A percentile compares a stretch with the other conserved stretches of the same genome.
Evolutionary conservation across 1,284 basidiomycete genomes (phyloP).

Genomic region (Irpex sp.): DNA sequence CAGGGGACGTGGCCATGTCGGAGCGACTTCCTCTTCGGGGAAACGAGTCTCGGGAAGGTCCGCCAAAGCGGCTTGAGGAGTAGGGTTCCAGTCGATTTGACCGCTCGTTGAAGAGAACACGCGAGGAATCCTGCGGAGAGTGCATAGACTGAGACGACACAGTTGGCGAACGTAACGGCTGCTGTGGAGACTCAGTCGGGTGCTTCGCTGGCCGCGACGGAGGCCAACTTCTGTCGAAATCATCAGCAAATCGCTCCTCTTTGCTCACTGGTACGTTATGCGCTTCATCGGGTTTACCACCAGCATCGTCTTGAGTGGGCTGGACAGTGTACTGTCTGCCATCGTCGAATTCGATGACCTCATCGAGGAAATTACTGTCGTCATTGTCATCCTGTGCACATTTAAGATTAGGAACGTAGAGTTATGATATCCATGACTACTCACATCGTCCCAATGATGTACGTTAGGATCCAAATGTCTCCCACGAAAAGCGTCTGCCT

Average conservation of each 20-base stretch:
- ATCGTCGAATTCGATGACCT: slow-evolving; percentile 90
- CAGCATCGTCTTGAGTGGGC: slow-evolving; percentile 33
- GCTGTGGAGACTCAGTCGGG: slow-evolving; percentile 35
- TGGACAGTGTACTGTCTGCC: slow-evolving; percentile 79
- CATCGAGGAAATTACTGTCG: slow-evolving; percentile 83
- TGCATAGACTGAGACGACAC: slow-evolving; percentile 37
- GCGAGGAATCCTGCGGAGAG: slow-evolving; percentile 46
- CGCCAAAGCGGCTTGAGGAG: slow-evolving; percentile 33
- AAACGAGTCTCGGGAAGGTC: slow-evolving; percentile 28
- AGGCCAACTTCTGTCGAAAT: slow-evolving; percentile 92
- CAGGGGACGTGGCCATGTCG: slow-evolving; percentile 36
- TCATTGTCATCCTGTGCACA: slow-evolving; percentile 77
- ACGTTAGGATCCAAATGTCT: slow-evolving; percentile 88
- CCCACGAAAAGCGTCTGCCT: slow-evolving; percentile 85
- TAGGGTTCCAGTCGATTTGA: slow-evolving; percentile 82
- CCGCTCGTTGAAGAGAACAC: slow-evolving; percentile 86
- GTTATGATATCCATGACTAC: slow-evolving; percentile 23
- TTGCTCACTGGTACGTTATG: slow-evolving; percentile 47
- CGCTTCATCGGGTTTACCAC: slow-evolving; percentile 4
- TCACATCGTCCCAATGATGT: slow-evolving; percentile 94
- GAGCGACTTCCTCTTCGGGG: slow-evolving; percentile 39
- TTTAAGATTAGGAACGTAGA: slow-evolving; percentile 1
- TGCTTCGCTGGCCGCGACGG: slow-evolving; percentile 45
- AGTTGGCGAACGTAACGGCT: slow-evolving; percentile 30
- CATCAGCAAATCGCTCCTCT: slow-evolving; percentile 78